Percentiles rank a stretch among this genome's conserved stretches.
phyloP scores from a whole-genome alignment of 805 yeast species.

The Starmerella powellii region DNA sequence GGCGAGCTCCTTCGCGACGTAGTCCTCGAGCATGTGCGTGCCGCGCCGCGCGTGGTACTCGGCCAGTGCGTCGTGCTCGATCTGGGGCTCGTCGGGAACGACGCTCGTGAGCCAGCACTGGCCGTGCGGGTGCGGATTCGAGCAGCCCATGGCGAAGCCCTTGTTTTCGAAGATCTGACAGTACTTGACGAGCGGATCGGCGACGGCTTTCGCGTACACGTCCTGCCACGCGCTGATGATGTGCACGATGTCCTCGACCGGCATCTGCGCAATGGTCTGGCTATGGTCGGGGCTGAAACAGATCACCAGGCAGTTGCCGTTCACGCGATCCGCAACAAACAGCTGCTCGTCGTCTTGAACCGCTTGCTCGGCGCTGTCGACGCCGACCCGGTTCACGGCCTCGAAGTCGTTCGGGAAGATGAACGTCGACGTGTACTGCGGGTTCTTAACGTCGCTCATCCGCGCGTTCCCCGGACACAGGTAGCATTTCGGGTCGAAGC shows the following conservation, averaged over 20 bases:
- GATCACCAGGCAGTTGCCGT: slow-evolving; percentile 58
- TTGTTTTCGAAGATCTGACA: slow-evolving; percentile 67
- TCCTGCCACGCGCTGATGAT: slow-evolving; percentile 54
- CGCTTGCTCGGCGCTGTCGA: slow-evolving; percentile 14
- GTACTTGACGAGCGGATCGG: slow-evolving; percentile 37
- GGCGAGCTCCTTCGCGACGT: slow-evolving; percentile 42
- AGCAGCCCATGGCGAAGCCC: slow-evolving; percentile 72
- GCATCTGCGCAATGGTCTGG: slow-evolving; percentile 54
- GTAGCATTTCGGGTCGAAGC: slow-evolving; percentile 57
- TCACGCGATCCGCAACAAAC: slow-evolving; percentile 45
- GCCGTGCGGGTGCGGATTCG: slow-evolving; percentile 73
- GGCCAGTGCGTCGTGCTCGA: slow-evolving; percentile 42
- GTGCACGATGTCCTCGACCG: slow-evolving; percentile 31
- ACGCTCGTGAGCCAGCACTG: slow-evolving; percentile 65
- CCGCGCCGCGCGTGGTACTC: slow-evolving; percentile 36
- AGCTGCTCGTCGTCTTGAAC: slow-evolving; percentile 31
- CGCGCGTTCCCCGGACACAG: slow-evolving; percentile 61
- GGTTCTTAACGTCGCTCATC: slow-evolving; percentile 49
- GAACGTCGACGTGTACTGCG: slow-evolving; percentile 44
- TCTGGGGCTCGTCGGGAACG: slow-evolving; percentile 54
- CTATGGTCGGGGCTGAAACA: slow-evolving; percentile 64
- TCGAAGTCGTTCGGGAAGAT: slow-evolving; percentile 59
- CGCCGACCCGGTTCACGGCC: slow-evolving; percentile 39
- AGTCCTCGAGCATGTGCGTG: slow-evolving; percentile 49
- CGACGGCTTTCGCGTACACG: slow-evolving; percentile 36